These are phyloP conservation scores for Gloeopeniophorella convolvens DNA, from an alignment of 768 basidiomycete species.

Conservation along the genomic window DNA sequence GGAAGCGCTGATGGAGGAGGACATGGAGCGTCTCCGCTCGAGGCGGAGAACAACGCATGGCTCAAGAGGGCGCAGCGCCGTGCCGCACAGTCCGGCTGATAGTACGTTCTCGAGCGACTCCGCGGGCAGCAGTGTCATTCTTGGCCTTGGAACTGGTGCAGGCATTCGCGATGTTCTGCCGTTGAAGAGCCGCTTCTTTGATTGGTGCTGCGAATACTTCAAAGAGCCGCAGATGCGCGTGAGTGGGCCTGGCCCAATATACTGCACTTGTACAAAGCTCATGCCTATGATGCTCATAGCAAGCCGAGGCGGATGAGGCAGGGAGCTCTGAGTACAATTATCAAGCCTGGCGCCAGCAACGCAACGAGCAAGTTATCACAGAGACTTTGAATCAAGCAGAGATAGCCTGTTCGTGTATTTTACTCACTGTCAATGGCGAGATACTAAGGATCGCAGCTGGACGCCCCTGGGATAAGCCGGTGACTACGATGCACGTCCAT, in stretches of 20 bases:
- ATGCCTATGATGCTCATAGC: constrained; percentile 39
- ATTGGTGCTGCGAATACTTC: constrained; percentile 97
- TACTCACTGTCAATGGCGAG: not conserved
- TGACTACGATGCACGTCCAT: constrained; percentile 53
- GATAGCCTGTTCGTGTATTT: constrained; percentile 57
- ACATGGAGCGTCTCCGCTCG: constrained; percentile 84
- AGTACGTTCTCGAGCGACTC: constrained; percentile 78
- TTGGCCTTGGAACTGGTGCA: constrained; percentile 73
- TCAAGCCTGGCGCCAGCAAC: constrained; percentile 88
- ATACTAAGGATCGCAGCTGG: constrained; percentile 37
- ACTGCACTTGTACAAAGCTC: constrained; percentile 2
- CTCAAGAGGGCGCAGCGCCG: constrained; percentile 31
- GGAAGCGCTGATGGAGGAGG: constrained; percentile 86
- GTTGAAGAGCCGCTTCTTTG: constrained; percentile 86
- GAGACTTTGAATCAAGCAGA: constrained; percentile 66
- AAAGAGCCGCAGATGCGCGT: constrained; percentile 99
- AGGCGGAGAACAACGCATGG: constrained; percentile 44
- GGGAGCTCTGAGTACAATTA: constrained; percentile 92
- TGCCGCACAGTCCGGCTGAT: constrained; percentile 60
- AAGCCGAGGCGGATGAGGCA: constrained; percentile 93
- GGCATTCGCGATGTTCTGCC: constrained; percentile 84
- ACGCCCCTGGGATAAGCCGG: constrained; percentile 66
- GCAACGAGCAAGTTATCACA: constrained; percentile 74
- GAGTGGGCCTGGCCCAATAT: constrained; percentile 24
- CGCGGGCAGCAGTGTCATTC: constrained; percentile 54